Conservation (phyloP, 768 basidiomycete species). For the Psilocybe cyanescens region DNA sequence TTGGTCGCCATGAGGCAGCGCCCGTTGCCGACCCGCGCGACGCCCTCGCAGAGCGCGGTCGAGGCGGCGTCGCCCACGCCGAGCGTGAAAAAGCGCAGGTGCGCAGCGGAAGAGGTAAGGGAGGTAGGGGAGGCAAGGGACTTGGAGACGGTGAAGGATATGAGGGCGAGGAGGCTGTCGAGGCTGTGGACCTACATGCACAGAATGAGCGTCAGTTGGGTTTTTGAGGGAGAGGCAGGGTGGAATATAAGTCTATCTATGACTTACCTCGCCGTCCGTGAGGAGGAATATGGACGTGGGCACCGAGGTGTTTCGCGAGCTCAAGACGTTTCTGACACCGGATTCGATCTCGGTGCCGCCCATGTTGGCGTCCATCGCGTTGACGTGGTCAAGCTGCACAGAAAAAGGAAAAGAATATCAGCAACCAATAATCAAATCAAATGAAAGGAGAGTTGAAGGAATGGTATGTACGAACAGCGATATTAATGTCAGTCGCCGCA, state of each 20-base stretch:
- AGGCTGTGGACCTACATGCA: neutral
- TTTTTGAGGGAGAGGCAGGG: neutral
- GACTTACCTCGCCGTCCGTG: conserved; percentile 10
- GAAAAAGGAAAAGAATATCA: too few species aligned
- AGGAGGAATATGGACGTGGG: conserved; percentile 5
- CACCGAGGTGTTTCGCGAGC: neutral
- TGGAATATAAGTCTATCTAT: too few species aligned
- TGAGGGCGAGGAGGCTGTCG: neutral
- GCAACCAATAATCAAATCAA: neutral
- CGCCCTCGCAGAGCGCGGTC: conserved; percentile 8
- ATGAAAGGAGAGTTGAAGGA: neutral
- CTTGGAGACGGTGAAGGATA: neutral
- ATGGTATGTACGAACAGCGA: neutral
- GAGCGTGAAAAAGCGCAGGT: conserved; percentile 8
- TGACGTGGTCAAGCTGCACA: conserved; percentile 2
- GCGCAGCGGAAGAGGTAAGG: neutral
- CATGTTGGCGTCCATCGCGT: conserved; percentile 2
- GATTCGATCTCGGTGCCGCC: conserved; percentile 4
- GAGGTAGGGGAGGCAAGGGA: neutral
- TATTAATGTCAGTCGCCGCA: neutral
- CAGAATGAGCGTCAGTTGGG: neutral
- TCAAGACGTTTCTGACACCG: neutral
- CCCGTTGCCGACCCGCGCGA: conserved; percentile 7
- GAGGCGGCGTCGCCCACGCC: conserved; percentile 10
- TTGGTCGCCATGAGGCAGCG: conserved; percentile 7